Evolutionary conservation across 2,329 filamentous ascomycete genomes (phyloP).

Genomic region (Trichoderma atroviride): DNA sequence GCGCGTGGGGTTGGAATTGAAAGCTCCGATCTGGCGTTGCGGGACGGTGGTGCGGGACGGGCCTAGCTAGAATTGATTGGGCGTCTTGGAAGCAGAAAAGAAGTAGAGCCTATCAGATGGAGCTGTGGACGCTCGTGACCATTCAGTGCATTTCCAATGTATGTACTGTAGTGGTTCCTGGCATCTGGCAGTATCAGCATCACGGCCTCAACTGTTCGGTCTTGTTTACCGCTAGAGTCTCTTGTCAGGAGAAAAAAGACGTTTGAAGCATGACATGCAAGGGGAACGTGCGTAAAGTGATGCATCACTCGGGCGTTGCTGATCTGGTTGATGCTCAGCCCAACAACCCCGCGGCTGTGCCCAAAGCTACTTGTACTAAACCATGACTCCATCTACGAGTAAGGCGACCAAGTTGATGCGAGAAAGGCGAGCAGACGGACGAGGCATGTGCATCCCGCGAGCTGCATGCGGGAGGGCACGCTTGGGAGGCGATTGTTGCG

Average conservation of each 20-base stretch:
- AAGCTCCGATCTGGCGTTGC: slow-evolving; percentile 15
- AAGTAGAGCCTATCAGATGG: not conserved
- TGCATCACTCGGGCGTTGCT: not conserved
- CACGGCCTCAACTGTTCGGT: not conserved
- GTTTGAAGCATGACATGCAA: not conserved
- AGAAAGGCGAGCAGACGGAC: slow-evolving; percentile 4
- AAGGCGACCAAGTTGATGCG: not conserved
- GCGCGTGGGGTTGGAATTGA: not conserved
- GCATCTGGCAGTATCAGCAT: not conserved
- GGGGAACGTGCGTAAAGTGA: slow-evolving; percentile 2
- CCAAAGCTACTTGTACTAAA: not conserved
- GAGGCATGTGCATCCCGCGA: not conserved
- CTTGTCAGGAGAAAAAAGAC: not conserved
- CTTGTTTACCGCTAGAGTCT: not conserved
- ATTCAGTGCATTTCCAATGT: not conserved
- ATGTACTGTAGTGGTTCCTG: not conserved
- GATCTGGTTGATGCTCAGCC: not conserved
- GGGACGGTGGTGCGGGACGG: slow-evolving; percentile 19
- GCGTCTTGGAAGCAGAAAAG: not conserved
- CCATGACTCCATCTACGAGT: too few species aligned
- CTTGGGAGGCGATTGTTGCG: not conserved
- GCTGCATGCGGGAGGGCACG: slow-evolving; percentile 5
- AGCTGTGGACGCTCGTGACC: not conserved
- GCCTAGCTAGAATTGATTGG: slow-evolving; percentile 10
- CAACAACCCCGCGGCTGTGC: slow-evolving; percentile 11